phyloP scores from a whole-genome alignment of 2,329 filamentous ascomycete species.

The Microdochium trichocladiopsis region DNA sequence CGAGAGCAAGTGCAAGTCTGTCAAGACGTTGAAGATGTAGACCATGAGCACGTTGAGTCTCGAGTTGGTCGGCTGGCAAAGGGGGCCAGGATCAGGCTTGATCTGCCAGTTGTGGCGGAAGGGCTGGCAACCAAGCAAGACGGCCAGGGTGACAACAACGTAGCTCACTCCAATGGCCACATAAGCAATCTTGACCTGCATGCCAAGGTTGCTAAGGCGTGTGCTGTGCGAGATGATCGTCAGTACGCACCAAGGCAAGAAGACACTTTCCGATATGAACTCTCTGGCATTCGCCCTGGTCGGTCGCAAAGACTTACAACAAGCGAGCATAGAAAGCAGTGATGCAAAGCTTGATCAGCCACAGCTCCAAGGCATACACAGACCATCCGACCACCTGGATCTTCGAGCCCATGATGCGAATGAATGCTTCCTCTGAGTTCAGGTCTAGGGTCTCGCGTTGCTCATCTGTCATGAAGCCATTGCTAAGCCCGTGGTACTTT shows the following conservation, averaged over 20 bases:
- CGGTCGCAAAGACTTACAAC: conserved; percentile 7
- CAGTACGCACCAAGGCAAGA: too few relatives aligned
- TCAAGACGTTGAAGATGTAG: conserved; percentile 33
- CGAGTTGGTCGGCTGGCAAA: conserved; percentile 34
- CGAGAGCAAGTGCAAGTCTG: conserved; percentile 37
- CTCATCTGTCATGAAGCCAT: conserved; percentile 13
- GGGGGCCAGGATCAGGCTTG: neutral
- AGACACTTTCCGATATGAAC: too few relatives aligned
- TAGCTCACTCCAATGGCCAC: neutral
- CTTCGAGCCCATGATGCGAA: conserved; percentile 15
- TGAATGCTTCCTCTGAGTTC: conserved; percentile 7
- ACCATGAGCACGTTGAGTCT: conserved; percentile 32
- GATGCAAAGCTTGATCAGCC: conserved; percentile 16
- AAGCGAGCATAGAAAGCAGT: conserved; percentile 14
- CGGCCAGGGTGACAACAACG: neutral
- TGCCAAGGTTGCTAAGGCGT: neutral
- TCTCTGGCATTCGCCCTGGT: neutral
- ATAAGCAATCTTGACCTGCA: neutral
- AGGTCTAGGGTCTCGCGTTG: conserved; percentile 10
- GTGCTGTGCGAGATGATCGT: neutral
- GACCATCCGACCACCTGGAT: conserved; percentile 14
- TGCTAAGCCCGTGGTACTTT: conserved; percentile 11
- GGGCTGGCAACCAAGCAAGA: neutral
- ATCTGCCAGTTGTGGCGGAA: neutral
- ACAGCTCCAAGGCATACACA: conserved; percentile 15